These are phyloP conservation scores for Blastocystis hominis DNA, from an alignment of 352 stramenopile species.

Conservation along the genomic window DNA sequence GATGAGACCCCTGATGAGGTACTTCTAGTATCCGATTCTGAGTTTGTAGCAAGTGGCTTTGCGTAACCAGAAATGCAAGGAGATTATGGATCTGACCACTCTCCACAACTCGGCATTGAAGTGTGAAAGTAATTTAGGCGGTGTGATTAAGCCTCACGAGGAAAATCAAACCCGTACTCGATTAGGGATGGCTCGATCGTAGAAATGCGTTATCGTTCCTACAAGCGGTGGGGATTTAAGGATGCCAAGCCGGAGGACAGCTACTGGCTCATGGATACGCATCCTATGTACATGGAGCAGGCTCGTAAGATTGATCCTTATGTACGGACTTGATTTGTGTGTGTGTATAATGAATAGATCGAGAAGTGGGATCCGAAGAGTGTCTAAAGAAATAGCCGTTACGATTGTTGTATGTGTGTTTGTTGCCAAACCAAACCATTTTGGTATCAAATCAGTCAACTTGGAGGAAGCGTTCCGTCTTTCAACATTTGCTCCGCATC, in stretches of 20 bases:
- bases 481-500: not conserved
- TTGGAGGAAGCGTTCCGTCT: not conserved
- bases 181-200: not conserved
- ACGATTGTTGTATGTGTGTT: not conserved
- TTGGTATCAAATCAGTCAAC: not conserved
- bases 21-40: not conserved
- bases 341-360: not conserved
- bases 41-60: slow-evolving; percentile 34
- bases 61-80: slow-evolving; percentile 22
- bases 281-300: slow-evolving; percentile 43
- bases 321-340: not conserved
- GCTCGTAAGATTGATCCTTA: not conserved
- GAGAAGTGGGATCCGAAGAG: slow-evolving; percentile 8
- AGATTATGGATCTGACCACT: slow-evolving; percentile 44
- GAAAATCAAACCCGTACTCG: slow-evolving; percentile 38
- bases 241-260: slow-evolving; percentile 17
- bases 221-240: slow-evolving; percentile 52
- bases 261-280: slow-evolving; percentile 14
- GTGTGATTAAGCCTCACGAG: slow-evolving; percentile 54
- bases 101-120: slow-evolving; percentile 23
- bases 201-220: slow-evolving; percentile 52
- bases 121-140: slow-evolving; percentile 37
- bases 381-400: slow-evolving; percentile 45
- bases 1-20: slow-evolving; percentile 52
- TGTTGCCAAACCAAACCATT: not conserved